Base-by-base conservation (phyloP, 2,329 filamentous ascomycete genomes). In the Coniochaeta sp. region DNA sequence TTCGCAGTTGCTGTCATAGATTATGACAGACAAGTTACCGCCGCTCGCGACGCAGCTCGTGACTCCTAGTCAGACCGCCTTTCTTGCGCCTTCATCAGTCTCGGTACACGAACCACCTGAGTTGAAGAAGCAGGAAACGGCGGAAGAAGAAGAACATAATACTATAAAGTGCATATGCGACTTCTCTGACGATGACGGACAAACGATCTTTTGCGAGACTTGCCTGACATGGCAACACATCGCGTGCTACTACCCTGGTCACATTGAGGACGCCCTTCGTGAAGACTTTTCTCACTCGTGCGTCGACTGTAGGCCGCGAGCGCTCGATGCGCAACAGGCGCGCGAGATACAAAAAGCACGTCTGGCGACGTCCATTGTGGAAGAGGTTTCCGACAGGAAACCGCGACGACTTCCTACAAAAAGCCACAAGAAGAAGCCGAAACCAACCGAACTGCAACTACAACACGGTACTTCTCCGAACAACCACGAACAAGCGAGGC, bases 161-260 rank as follows among this genome's bases (percentile, higher is more conserved):
- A 96, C 91, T 62, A 97, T 98, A 79, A 96, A 96, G 81, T 99
- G 95, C 83, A 96, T 98, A 68, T 99, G 95, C 78, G 87, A 87
- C 73, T 97, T 89, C 75, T 80, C 86, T 73, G 92, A 96, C 79
- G 95, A 99, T 81, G 95, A 99, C 80, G 95, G 95, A 76, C 93
- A 91, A 75, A 99, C 95, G 62, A 96, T 99, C 64, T 91, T 93
- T 75, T 99, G 95, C 81, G 95, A 98, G 73, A 85, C 82, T 62
- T 99, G 95, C 81, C 90, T 96, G 72, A 95, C 92, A 57, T 99
- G 95, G 95, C 95, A 99, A 76, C 95, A 99, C 76, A 96, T 96
- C 69, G 88, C 92, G 72, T 99, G 95, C 77, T 98, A 96, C 77
- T 98, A 98, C 73, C 85, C 85, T 24, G 74, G 84, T 64, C 90